Evolutionary conservation across 345 rosid species (phyloP).

Genomic region (Eucalyptus cloeziana): DNA sequence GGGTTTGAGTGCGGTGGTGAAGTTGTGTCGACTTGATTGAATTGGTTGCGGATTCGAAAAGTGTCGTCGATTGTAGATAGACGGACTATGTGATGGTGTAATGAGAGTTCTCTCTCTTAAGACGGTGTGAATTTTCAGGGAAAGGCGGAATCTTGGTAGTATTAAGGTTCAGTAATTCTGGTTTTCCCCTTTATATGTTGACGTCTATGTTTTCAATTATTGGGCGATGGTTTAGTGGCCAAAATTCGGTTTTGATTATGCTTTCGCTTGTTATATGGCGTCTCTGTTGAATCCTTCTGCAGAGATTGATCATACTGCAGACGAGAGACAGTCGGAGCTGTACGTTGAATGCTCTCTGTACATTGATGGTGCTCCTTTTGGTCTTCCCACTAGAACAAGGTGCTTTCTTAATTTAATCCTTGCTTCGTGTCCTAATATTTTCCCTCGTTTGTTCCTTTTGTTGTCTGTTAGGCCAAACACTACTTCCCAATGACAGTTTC

Average conservation of each 20-base stretch:
- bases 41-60: background rate
- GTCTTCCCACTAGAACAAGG: conserved; percentile 92
- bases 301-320: conserved; percentile 32
- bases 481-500: background rate
- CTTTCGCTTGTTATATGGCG: background rate
- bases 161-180: background rate
- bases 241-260: background rate
- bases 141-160: background rate
- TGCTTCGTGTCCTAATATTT: background rate
- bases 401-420: background rate
- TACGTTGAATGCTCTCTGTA: conserved; percentile 73
- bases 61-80: background rate
- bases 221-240: background rate
- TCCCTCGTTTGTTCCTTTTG: background rate
- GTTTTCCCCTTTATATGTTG: background rate
- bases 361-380: conserved; percentile 89
- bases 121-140: background rate
- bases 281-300: background rate
- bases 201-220: background rate
- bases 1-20: background rate
- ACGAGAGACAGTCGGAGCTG: conserved; percentile 67
- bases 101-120: background rate
- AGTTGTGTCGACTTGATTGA: background rate
- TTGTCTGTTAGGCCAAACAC: background rate
- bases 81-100: background rate